phyloP scores from a whole-genome alignment of 2,329 filamentous ascomycete genomes.

The Myrmaecium sp. region DNA sequence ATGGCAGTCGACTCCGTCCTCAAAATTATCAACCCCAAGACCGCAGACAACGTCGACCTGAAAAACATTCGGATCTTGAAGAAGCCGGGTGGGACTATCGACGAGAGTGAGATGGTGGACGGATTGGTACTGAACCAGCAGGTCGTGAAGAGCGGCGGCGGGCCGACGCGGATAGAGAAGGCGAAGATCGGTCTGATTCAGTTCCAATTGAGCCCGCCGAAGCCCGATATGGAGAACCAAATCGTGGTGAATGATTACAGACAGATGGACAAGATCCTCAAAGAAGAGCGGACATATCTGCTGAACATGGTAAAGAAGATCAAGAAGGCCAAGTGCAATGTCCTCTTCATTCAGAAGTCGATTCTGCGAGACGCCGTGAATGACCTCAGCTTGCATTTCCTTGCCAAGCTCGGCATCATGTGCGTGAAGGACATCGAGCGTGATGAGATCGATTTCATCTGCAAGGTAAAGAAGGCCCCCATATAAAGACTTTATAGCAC shows the following conservation, averaged over 20 bases:
- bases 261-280: constrained; percentile 99
- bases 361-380: constrained; percentile 96
- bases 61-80: constrained; percentile 95
- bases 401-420: constrained; percentile 90
- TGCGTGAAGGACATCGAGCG: constrained; percentile 96
- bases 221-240: constrained; percentile 99
- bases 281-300: constrained; percentile 95
- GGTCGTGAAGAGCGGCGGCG: constrained; percentile 84
- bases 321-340: constrained; percentile 99
- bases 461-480: no score
- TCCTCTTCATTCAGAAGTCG: constrained; percentile 94
- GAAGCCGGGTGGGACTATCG: constrained; percentile 94
- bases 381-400: constrained; percentile 90
- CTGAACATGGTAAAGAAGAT: constrained; percentile 99
- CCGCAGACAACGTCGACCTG: constrained; percentile 88
- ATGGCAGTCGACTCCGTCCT: constrained; percentile 97
- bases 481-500: not conserved
- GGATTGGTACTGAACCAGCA: constrained; percentile 83
- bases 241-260: constrained; percentile 98
- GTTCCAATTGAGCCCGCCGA: constrained; percentile 95
- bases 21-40: constrained; percentile 90
- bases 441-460: constrained; percentile 97
- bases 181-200: constrained; percentile 92
- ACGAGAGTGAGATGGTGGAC: constrained; percentile 94
- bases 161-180: constrained; percentile 89